Evolutionary conservation across 2,329 filamentous ascomycete species (phyloP).

Genomic region (Penicillium crustosum): DNA sequence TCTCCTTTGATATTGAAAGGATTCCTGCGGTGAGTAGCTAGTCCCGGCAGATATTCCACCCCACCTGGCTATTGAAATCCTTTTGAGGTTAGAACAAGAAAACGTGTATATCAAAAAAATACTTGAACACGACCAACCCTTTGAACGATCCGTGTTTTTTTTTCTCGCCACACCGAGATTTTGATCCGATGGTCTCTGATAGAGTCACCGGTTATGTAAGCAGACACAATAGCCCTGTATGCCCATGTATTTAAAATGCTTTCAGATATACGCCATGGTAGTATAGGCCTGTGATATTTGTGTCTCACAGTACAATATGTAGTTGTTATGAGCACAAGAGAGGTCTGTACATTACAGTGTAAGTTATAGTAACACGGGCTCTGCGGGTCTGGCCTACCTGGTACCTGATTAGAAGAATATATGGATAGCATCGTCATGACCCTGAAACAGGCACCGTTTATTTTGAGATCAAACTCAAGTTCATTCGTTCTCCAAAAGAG

Average conservation of each 20-base stretch:
- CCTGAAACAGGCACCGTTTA: neutral
- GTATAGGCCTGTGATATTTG: neutral
- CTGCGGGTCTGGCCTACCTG: neutral
- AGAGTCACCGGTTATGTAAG: constrained; percentile 15
- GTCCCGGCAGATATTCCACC: neutral
- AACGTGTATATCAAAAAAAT: neutral
- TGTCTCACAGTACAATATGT: neutral
- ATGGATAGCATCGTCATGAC: neutral
- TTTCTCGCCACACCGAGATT: constrained; percentile 23
- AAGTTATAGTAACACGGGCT: neutral
- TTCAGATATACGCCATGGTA: neutral
- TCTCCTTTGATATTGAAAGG: constrained; percentile 1
- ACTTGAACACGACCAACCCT: neutral
- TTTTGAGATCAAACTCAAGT: neutral
- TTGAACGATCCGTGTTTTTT: neutral
- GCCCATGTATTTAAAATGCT: neutral
- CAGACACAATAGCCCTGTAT: neutral
- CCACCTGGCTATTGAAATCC: neutral
- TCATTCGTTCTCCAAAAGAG: neutral
- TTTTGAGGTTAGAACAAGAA: neutral
- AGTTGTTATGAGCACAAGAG: neutral
- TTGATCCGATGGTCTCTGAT: constrained; percentile 14
- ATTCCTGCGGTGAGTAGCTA: constrained; percentile 2
- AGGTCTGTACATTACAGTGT: neutral
- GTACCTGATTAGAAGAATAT: neutral